A percentile compares a stretch with the other conserved stretches of the same genome.
Conservation (phyloP, 139 green algal species). For the Tetraselmis striata region DNA sequence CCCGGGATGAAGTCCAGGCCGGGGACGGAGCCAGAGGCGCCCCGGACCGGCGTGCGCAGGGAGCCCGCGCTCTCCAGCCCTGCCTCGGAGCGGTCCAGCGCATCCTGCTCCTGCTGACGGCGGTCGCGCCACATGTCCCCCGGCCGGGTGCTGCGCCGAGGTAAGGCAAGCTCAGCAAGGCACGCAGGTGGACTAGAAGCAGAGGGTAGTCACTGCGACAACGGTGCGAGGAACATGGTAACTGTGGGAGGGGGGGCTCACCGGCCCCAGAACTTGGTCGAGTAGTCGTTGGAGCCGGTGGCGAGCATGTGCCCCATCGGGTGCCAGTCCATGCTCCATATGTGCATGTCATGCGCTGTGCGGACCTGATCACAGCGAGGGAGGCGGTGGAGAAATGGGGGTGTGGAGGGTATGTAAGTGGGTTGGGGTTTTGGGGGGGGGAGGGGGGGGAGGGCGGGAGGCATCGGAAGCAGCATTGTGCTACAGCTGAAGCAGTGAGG, state of each 20-base stretch:
- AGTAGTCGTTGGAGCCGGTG: conserved; percentile 45
- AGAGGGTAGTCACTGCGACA: no score
- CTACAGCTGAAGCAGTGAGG: no score
- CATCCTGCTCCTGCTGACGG: conserved; percentile 13
- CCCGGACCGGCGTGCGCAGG: neutral
- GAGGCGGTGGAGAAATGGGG: no score
- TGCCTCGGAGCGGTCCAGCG: neutral
- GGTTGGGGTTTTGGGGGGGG: no score
- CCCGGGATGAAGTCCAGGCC: neutral
- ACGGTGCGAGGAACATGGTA: no score
- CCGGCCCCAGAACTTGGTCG: conserved; percentile 72
- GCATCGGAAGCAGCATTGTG: no score
- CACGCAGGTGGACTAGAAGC: no score
- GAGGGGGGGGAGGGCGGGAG: no score
- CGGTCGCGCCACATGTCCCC: conserved; percentile 26
- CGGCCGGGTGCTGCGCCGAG: conserved; percentile 7
- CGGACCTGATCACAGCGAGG: no score
- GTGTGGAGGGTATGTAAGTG: no score
- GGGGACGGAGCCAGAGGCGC: neutral
- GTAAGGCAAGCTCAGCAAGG: neutral
- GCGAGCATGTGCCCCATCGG: conserved; percentile 77
- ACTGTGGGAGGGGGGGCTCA: conserved; percentile 8
- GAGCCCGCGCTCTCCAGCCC: neutral
- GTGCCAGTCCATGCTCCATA: conserved; percentile 77
- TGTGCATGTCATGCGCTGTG: neutral